Evolutionary conservation across 116 monocot species (phyloP).

Genomic region (Posidonia oceanica): DNA sequence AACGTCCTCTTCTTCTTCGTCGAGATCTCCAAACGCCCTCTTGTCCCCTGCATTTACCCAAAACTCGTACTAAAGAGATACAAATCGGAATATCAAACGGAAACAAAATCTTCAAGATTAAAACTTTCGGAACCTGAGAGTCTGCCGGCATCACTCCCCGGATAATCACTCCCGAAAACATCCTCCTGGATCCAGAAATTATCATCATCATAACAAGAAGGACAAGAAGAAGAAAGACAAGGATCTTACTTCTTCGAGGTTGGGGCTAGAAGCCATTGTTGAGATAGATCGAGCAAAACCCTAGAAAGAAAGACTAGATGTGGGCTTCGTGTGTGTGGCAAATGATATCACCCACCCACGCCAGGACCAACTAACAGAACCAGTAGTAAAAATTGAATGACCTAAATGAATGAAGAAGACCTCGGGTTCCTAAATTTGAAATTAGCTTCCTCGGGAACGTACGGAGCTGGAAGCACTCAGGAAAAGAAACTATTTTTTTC

Average conservation of each 20-base stretch:
- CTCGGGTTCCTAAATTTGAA: no score
- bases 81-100: neutral
- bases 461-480: no score
- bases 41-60: constrained; percentile 27
- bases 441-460: no score
- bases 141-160: neutral
- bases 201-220: neutral
- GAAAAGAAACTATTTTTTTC: no score
- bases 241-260: constrained; percentile 1
- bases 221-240: neutral
- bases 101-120: neutral
- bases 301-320: no score
- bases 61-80: neutral
- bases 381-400: no score
- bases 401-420: no score
- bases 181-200: constrained; percentile 4
- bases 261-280: constrained; percentile 2
- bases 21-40: constrained; percentile 36
- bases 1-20: constrained; percentile 47
- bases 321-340: no score
- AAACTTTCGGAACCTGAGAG: neutral
- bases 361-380: no score
- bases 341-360: no score
- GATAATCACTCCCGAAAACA: constrained; percentile 7
- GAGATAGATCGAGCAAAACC: no score